Evolutionary conservation across 768 basidiomycete genomes (phyloP), one percentile per base, ranked within the genome.

Genomic region (Agrocybe chaxingu): DNA sequence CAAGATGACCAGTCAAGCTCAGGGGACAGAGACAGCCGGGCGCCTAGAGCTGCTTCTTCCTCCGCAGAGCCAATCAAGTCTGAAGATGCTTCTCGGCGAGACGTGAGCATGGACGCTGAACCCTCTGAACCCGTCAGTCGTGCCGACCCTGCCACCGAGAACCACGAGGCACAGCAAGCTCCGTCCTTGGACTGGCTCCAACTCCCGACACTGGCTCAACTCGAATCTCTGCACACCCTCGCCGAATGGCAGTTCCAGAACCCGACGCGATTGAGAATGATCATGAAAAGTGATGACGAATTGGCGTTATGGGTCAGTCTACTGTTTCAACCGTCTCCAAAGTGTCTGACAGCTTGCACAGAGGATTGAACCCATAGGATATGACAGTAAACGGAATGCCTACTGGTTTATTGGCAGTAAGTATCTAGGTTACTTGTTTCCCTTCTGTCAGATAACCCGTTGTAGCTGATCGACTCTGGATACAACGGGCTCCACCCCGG

Each of bases 161-260:
- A 60, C 19, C 53, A 65, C 16, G 45, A 52, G n/a, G 63, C 61
- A 47, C 57, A 62, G 38, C 55, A 62, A 37, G 73, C 70, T 24
- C 24, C 24, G 50, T 73, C 79, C 35, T 74, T 75, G 49, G 76
- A 88, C 60, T 92, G 90, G 89, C 70, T 81, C 39, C 75, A 85
- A 39, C 78, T 92, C 24, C 74, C 83, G 2, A 82, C 88, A 77
- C 73, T 84, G 36, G 68, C 69, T 32, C 90, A 91, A 67, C 78
- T 94, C 38, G 85, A 91, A 52, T 82, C 86, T 3, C 69, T 92
- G 59, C 80, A 90, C 57, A 70, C 79, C 11, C 69, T 93, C 43
- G 78, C 76, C 29, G 92, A 94, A 67, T 94, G 92, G 92, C 89
- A 91, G 59, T 92, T 93, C 55, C 84, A 90, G 52, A 89, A 89